A percentile compares a stretch with the other conserved stretches of the same genome.
These are phyloP conservation scores for Medicago lupulina DNA, from an alignment of 306 rosid genomes.

Conservation along the genomic window DNA sequence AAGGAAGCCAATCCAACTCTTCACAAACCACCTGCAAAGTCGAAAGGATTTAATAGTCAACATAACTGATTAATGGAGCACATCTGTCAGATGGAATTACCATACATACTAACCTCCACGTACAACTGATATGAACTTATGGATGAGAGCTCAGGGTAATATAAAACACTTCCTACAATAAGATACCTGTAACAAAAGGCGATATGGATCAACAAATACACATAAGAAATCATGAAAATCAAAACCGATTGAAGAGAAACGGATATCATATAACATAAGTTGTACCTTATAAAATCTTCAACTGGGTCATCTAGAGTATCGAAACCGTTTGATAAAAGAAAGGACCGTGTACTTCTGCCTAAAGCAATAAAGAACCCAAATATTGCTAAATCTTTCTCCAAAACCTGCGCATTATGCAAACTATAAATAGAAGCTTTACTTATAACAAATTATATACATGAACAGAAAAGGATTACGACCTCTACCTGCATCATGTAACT, in stretches of 20 bases:
- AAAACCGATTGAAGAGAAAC: conserved; percentile 11
- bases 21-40: conserved; percentile 91
- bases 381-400: conserved; percentile 96
- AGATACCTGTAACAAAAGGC: conserved; percentile 69
- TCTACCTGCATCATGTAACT: conserved; percentile 19
- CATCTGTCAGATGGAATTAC: conserved; percentile 32
- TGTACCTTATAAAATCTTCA: conserved; percentile 84
- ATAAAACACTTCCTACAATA: conserved; percentile 91
- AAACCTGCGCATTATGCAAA: conserved; percentile 71
- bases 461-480: conserved; percentile 24
- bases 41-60: conserved; percentile 36
- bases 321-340: conserved; percentile 78
- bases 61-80: conserved; percentile 39
- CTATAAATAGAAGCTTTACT: conserved; percentile 40
- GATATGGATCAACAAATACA: conserved; percentile 36
- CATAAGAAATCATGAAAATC: conserved; percentile 36
- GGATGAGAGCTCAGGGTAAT: conserved; percentile 95
- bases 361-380: conserved; percentile 98
- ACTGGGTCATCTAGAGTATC: conserved; percentile 69
- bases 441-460: conserved; percentile 27
- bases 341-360: conserved; percentile 84
- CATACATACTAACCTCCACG: conserved; percentile 79
- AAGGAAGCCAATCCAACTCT: conserved; percentile 98
- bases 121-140: conserved; percentile 93
- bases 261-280: conserved; percentile 39